These are phyloP conservation scores for Blastobotrys peoriensis DNA, from an alignment of 805 yeast species.

Conservation along the genomic window DNA sequence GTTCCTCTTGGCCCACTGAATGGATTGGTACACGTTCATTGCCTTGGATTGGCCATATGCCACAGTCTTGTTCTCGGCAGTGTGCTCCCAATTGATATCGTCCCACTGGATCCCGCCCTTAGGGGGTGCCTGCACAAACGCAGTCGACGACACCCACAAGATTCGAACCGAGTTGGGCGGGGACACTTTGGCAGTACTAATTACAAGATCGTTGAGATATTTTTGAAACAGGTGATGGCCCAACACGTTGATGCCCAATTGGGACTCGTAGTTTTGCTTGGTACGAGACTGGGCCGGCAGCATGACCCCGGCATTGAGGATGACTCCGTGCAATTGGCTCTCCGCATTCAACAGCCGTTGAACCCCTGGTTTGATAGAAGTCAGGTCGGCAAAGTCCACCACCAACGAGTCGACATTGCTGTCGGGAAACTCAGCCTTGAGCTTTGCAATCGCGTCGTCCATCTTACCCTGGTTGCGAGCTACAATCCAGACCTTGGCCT, in stretches of 20 bases:
- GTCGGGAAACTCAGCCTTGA: constrained; percentile 24
- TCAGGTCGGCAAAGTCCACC: constrained; percentile 33
- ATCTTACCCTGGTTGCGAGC: constrained; percentile 35
- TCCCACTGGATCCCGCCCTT: constrained; percentile 32
- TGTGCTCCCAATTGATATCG: constrained; percentile 29
- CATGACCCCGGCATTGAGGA: constrained; percentile 45
- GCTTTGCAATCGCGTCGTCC: constrained; percentile 24
- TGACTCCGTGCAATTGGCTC: constrained; percentile 31
- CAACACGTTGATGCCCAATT: constrained; percentile 42
- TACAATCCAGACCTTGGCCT: constrained; percentile 34
- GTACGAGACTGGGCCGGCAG: constrained; percentile 22
- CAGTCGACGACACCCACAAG: constrained; percentile 42
- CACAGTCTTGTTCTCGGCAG: too few relatives aligned
- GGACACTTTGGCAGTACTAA: constrained; percentile 28
- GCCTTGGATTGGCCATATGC: constrained; percentile 43
- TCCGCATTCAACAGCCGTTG: constrained; percentile 26
- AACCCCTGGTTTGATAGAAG: constrained; percentile 36
- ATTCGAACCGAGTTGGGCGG: constrained; percentile 33
- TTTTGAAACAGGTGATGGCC: constrained; percentile 43
- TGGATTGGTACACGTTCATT: constrained; percentile 33
- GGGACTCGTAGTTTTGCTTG: constrained; percentile 41
- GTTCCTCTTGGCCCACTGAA: constrained; percentile 32
- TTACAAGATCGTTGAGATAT: constrained; percentile 34
- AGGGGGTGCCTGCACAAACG: constrained; percentile 29
- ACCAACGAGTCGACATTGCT: constrained; percentile 17